Conservation (phyloP, 2,329 filamentous ascomycete genomes). For the Fusarium caatingaense region DNA sequence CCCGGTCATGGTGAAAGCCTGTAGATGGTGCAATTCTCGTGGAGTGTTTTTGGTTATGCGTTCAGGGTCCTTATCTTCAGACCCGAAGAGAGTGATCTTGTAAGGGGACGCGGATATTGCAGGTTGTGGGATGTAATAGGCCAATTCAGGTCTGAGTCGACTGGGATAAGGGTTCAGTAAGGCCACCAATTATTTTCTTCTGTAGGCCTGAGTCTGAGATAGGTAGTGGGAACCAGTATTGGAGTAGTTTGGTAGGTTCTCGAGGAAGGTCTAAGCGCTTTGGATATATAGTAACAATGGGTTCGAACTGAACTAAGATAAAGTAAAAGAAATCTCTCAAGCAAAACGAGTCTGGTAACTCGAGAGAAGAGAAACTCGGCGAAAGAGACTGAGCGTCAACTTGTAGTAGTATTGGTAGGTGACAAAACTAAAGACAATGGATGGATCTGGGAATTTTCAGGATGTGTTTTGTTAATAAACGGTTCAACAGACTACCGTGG, state of each 20-base stretch:
- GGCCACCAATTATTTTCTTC: slow-evolving; percentile 6
- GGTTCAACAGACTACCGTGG: not conserved
- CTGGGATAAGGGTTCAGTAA: slow-evolving; percentile 11
- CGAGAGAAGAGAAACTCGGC: not conserved
- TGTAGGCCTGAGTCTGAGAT: not conserved
- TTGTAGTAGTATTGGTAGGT: slow-evolving; percentile 24
- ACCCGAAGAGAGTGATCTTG: not conserved
- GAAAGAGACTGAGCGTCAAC: not conserved
- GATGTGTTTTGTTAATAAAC: not conserved
- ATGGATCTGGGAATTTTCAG: not conserved
- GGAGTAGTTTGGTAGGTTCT: slow-evolving; percentile 14
- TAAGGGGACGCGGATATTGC: not conserved
- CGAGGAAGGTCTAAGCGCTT: slow-evolving; percentile 8
- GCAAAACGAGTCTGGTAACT: slow-evolving; percentile 23
- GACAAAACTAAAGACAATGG: slow-evolving; percentile 22
- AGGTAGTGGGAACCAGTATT: not conserved
- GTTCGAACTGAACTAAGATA: not conserved
- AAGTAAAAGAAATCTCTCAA: not conserved
- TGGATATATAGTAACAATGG: not conserved
- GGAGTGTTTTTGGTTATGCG: not conserved
- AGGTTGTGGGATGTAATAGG: slow-evolving; percentile 9
- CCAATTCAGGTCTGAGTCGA: not conserved
- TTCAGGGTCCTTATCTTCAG: not conserved
- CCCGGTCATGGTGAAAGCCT: slow-evolving; percentile 46
- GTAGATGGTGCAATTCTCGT: not conserved